Conservation (phyloP, 2,329 filamentous ascomycete genomes). For the Didymella sp. region DNA sequence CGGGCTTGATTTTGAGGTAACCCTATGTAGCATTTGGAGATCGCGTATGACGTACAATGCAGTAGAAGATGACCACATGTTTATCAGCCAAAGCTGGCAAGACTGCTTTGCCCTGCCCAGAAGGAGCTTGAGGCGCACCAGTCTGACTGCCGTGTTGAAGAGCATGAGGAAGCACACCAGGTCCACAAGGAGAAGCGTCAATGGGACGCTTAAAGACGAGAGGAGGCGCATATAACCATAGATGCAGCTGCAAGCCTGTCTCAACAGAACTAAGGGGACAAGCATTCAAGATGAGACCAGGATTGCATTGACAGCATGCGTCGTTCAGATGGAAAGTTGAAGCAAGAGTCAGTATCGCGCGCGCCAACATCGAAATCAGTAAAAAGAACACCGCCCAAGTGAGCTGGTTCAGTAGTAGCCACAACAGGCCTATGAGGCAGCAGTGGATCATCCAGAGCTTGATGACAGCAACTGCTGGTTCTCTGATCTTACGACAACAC, state of each 20-base stretch:
- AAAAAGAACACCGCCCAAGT: conserved; percentile 21
- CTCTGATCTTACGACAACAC: conserved; percentile 13
- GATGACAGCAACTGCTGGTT: conserved; percentile 10
- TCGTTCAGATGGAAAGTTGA: conserved; percentile 1
- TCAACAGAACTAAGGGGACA: conserved; percentile 17
- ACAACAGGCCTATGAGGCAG: conserved; percentile 19
- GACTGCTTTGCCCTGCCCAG: background rate
- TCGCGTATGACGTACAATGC: too few species aligned
- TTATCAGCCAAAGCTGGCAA: too few species aligned
- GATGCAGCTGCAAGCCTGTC: conserved; percentile 3
- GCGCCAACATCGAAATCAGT: conserved; percentile 8
- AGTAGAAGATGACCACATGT: too few species aligned
- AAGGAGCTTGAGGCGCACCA: conserved; percentile 5
- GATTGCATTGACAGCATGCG: conserved; percentile 10
- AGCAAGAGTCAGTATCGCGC: conserved; percentile 9
- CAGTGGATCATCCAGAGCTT: conserved; percentile 10
- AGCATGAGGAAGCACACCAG: conserved; percentile 5
- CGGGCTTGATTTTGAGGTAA: too few species aligned
- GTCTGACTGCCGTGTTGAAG: conserved; percentile 2
- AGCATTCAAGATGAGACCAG: conserved; percentile 7
- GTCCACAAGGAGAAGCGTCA: conserved; percentile 9
- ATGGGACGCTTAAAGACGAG: conserved; percentile 2
- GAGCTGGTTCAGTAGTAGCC: conserved; percentile 23
- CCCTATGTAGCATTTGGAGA: too few species aligned
- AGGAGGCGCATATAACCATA: conserved; percentile 4